Base-by-base conservation (phyloP, 163 green algal genomes). In the Chlamydomonas reinhardtii region DNA sequence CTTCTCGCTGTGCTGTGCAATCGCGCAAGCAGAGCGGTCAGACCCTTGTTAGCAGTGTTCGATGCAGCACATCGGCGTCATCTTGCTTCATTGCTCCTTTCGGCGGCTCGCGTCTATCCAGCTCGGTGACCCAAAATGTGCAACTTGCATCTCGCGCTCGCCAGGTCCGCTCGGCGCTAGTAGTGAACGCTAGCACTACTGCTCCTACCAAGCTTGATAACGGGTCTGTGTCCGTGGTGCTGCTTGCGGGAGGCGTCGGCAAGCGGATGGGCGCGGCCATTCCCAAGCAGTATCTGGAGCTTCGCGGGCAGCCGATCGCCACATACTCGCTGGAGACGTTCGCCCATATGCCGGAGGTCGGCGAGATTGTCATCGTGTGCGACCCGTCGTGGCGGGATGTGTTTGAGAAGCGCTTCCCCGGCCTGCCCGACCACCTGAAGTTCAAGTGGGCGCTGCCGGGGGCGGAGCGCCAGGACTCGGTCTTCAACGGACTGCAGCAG, bases 261-360 rank as follows among this genome's bases (percentile, higher is more conserved):
- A 99, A 99, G 90, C 95, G 97, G 29, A 99, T 99, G 97, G 96
- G 96, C 59, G 97, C 97, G 73, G 76, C 88, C 73, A 99, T 99
- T 73, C 98, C 98, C 31, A 99, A 99, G 93, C 98, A 99, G 90
- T 99, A 99, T 87, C 91, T 99, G 5, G 90, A 97, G 27, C 91
- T 99, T 11, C 76, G 89, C 27, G 97, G 96, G 2, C 91, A 96
- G 89, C 91, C 96, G 16, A 97, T 99, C 66, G 96, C 96, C 22
- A 97, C 95, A 5, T 97, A 98, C 92, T 96, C 91, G 85, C 89
- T 99, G 72, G 64, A 94, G 16, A 98, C 89, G 2, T 99, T 99
- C 92, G 90, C 94, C 0, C 83, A 43, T 48, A 99, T 99, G 96
- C 90, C 84, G 0, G 93, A 98, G 78, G 95, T 99, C 11, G 88